Base-by-base conservation (phyloP, 768 basidiomycete genomes). In the Chiua virens region DNA sequence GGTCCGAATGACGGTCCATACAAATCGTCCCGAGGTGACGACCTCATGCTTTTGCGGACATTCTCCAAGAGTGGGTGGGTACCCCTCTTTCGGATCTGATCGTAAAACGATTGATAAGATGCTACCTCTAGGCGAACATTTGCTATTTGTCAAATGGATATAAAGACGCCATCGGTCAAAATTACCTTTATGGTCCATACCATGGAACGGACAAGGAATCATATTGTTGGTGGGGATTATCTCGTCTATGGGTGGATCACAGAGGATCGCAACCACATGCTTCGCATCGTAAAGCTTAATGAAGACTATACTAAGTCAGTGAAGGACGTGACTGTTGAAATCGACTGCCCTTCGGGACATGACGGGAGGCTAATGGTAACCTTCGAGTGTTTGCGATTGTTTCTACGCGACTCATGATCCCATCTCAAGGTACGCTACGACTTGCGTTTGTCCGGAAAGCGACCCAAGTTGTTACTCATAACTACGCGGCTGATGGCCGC, bases 231-330 rank as follows among this genome's bases (percentile, higher is more conserved):
- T 20, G 63, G 62, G 17, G 62, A 63, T 39, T 65, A 64, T 18
- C n/a, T 64, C 17, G 53, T 56, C 30, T 69, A 64, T 32, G 65
- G 67, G 11, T 67, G 65, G 65, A 64, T 68, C 18, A 64, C 64
- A 17, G 57, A 59, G 10, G 62, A 67, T 10, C 67, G 62, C 46
- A 59, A 27, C 43, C 65, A 67, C 40, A 46, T 67, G 54, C 21
- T 67, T 32, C 67, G 64, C 21, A 57, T 67, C 44, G 69, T 67
- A 57, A 66, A 60, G 32, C 65, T 67, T 3, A 54, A 62, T 22
- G 53, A 56, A n/a, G 55, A 67, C 34, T 67, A 67, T 37, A 55
- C 60, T 23, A 30, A 43, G 40, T 44, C 54, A 22, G 46, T 35
- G 40, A 64, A 49, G 40, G 67, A 67, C 47, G 47, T 60, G 17